Evolutionary conservation across 371 early-diverging fungal genomes (phyloP), one percentile per base, ranked within the genome.

Genomic region (Mucor saturninus): DNA sequence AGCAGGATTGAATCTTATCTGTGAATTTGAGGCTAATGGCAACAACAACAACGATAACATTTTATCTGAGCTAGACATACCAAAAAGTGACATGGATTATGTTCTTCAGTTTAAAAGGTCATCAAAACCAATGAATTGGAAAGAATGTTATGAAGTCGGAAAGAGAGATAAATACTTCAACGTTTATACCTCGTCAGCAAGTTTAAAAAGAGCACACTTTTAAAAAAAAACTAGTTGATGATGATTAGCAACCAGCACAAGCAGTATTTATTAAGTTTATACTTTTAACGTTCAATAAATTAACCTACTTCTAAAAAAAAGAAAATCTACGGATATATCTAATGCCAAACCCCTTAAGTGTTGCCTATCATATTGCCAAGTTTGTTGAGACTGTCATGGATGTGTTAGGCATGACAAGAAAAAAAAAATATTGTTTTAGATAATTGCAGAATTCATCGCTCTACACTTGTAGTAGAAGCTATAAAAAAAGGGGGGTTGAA

Each of bases 151-250:
- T 46, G 49, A 58, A 26, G 35, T 48, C 11, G 58, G 49, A 26
- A 26, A 38, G 61, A 43, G 39, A 7, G 53, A 60, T n/a, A 43
- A 53, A 14, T 60, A 60, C 30, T 45, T 56, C 31, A 56, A 30
- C 43, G 30, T 2, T 4, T 43, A 56, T 43, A 29, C 52, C 60
- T n/a, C 52, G 15, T 48, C 49, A 58, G 38, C 50, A 58, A 58
- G 58, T 49, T 58, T 58, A 58, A 58, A 58, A 21, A 58, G 58
- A 58, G 49, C 58, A 14, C n/a, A n/a, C n/a, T 58, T 58, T 38
- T 58, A 58, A 37, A 58, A 58, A 58, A 58, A 58, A 32, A 35
- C n/a, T n/a, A n/a, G n/a, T n/a, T n/a, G n/a, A n/a, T n/a, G n/a
- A n/a, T n/a, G n/a, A n/a, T n/a, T n/a, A n/a, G n/a, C n/a, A n/a